Base-by-base conservation (phyloP, 2,329 filamentous ascomycete genomes). In the Emergomyces orientalis region DNA sequence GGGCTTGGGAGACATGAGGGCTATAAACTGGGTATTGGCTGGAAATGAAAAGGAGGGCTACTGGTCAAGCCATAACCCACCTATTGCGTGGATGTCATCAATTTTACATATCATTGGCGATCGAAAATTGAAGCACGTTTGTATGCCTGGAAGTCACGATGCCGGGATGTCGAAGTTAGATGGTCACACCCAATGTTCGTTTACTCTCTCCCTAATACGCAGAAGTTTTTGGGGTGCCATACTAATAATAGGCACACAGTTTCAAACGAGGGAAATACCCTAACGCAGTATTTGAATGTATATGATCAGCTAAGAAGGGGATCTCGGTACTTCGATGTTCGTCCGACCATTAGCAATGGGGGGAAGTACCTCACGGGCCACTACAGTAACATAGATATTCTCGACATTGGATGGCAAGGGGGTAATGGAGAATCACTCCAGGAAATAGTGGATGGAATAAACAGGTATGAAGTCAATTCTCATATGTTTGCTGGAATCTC, bases 121-220 rank as follows among this genome's bases (percentile, higher is more conserved):
- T 55, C 74, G 80, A 13, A 75, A 74, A 1, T 68, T 82, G 0
- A 76, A 76, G 60, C 75, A 81, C 37, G 72, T 82, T 22, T 73
- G 77, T 58, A 77, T 82, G 73, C 80, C 80, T 0, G 80, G 79
- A 9, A 75, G 78, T 3, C 79, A 82, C 64, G 78, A 82, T 63
- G 73, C 79, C 0, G 80, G 79, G n/a, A 82, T 82, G 79, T 76
- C 73, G 30, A 71, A 65, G 0, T 78, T 63, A 13, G 71, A 73
- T 19, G 62, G 67, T 56, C 66, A 69, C 17, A 77, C 78, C 4
- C 39, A 59, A 32, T 62, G 61, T 62, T 34, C 27, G 61, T 51
- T 32, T 5, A 27, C 45, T 22, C 25, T 2, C 5, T 27, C 27
- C 43, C 27, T 22, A 13, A 6, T 47, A 25, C 25, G n/a, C 25